These are phyloP conservation scores for Nemania sp. DNA, from an alignment of 2,329 filamentous ascomycete species.

Conservation along the genomic window DNA sequence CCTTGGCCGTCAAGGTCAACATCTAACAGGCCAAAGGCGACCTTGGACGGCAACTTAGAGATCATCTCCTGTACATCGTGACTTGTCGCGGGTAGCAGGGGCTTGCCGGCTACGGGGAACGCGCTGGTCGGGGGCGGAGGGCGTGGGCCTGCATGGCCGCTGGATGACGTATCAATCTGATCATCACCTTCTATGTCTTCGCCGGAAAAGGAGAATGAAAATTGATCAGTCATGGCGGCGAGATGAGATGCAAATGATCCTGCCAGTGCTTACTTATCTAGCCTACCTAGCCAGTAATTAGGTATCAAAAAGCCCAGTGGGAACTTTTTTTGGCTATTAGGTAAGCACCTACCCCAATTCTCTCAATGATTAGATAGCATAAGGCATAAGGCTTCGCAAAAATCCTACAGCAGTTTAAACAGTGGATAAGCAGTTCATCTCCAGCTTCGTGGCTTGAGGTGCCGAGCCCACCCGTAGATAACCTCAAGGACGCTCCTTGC, in stretches of 20 bases:
- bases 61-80: conserved; percentile 58
- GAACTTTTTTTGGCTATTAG: no score
- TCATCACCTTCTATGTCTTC: conserved; percentile 64
- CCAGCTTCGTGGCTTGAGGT: no score
- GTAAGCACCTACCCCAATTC: no score
- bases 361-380: no score
- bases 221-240: conserved; percentile 44
- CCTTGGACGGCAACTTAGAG: conserved; percentile 68
- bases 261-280: no score
- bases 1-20: conserved; percentile 63
- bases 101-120: conserved; percentile 65
- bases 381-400: no score
- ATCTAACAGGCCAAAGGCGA: conserved; percentile 67
- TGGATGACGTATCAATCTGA: conserved; percentile 18
- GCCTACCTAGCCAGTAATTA: no score
- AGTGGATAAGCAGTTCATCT: no score
- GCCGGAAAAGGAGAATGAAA: conserved; percentile 64
- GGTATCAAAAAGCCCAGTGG: no score
- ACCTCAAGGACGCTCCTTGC: no score
- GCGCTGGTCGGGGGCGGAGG: conserved; percentile 47
- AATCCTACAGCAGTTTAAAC: no score
- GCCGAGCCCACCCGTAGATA: no score
- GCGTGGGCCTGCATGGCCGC: conserved; percentile 27
- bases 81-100: conserved; percentile 57
- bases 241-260: neutral